Base-by-base conservation (phyloP, 2,329 filamentous ascomycete species). In the Biscogniauxia sp. region DNA sequence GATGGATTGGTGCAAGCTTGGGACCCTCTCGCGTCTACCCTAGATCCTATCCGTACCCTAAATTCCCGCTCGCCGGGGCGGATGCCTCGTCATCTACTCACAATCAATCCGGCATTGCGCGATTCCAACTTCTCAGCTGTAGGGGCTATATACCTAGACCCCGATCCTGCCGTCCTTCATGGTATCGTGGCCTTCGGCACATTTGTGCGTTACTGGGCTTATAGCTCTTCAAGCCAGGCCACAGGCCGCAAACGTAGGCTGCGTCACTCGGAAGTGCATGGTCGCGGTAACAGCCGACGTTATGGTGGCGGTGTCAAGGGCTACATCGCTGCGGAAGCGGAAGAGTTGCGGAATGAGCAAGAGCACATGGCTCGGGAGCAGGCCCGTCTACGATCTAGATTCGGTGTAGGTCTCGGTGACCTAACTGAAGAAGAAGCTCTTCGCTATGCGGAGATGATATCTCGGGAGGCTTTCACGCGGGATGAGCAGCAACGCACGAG, bases 1-100 rank as follows among this genome's bases (percentile, higher is more conserved):
- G 95, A 99, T 76, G 94, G 95, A 0, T 84, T 98, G 2, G 94
- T 97, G 4, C 95, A 98, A 74, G 91, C 93, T 5, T 99, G 95
- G 95, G 95, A 99, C 77, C 91, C 91, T n/a, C 80, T 99, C 53
- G 92, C 89, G 0, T 98, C 94, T 1, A 90, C 84, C 0, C 76
- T 83, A 19, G 87, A 89, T 20, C 92, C 95, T 0, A 84, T 98
- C 56, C 87, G 93, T 49, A 98, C 93, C 0, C 81, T 99, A 57
- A 93, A 96, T 72, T 92, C 92, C 2, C 88, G 90, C 15, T 93
- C 94, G 66, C 91, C 91, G 1, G 89, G 90, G 7, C 88, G 92
- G 26, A 89, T 93, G 55, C 90, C 93, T 64, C 91, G 93, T 59
- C 87, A 93, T 64, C 78, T 87, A 67, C 74, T 81, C 51, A 73